These are phyloP conservation scores for Tricholoma bakamatsutake DNA, from an alignment of 768 basidiomycete genomes.

Conservation along the genomic window DNA sequence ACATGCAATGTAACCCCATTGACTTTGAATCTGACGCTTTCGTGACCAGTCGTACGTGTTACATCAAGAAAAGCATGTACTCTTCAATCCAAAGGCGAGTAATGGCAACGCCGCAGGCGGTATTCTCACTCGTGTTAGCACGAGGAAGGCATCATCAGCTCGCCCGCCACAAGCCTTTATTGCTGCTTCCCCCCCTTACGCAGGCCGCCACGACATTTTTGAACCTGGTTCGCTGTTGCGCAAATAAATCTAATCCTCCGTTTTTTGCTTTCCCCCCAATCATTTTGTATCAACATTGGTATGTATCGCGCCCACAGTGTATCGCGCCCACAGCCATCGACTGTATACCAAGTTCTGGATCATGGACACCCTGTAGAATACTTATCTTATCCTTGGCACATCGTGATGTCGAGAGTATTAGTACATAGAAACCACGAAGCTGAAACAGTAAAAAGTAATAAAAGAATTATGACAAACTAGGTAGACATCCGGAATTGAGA, in stretches of 20 bases:
- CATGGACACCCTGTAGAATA: slow-evolving; percentile 1
- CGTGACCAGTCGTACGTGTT: slow-evolving; percentile 69
- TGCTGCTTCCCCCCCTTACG: slow-evolving; percentile 33
- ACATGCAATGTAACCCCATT: not conserved
- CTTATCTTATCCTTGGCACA: not conserved
- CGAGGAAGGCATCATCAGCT: slow-evolving; percentile 28
- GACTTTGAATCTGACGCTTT: slow-evolving; percentile 9
- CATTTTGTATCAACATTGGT: not conserved
- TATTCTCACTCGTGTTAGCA: slow-evolving; percentile 33
- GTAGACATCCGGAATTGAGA: not conserved
- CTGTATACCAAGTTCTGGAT: slow-evolving; percentile 1
- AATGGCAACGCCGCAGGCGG: slow-evolving; percentile 22
- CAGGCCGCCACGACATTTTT: slow-evolving; percentile 41
- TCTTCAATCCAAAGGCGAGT: slow-evolving; percentile 40
- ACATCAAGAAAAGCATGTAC: slow-evolving; percentile 70
- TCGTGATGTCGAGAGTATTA: not conserved
- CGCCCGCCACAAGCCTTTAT: slow-evolving; percentile 25
- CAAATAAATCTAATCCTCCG: slow-evolving; percentile 32
- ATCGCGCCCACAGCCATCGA: not conserved
- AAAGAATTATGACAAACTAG: not conserved
- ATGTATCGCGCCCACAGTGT: not conserved
- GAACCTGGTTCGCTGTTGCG: slow-evolving; percentile 73
- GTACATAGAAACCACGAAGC: slow-evolving; percentile 10
- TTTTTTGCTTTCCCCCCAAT: not conserved
- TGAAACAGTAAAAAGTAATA: not conserved